Base-by-base conservation (phyloP, 352 stramenopile genomes). In the Globisporangium iwayamae region DNA sequence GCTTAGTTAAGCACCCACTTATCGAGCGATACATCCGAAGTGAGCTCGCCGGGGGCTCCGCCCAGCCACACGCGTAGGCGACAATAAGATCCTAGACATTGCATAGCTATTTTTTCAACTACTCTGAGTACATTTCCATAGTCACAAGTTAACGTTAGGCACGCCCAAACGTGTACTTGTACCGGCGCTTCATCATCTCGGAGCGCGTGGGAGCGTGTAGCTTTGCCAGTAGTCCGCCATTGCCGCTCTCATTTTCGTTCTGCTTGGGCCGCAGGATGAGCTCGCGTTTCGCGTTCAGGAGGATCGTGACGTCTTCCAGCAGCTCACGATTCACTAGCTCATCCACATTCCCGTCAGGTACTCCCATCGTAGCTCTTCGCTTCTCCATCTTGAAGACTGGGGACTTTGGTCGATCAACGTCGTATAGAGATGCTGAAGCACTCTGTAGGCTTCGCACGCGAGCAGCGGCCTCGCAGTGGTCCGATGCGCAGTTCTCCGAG, bases 101-200 rank as follows among this genome's bases (percentile, higher is more conserved):
- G 36, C 9, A 14, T 14, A 41, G 11, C 36, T 41, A 18, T 9
- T 36, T 5, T 36, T 36, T 36, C 1, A 36, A 36, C 32, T 36
- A 36, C 7, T 7, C 32, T 53, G 8, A 58, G 32, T 11, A 45
- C 56, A 41, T 62, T 43, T 22, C 6, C 9, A 55, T 2, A 25
- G n/a, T 32, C 32, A 28, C 25, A 46, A 39, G 28, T 4, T 34
- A 18, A n/a, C 3, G 11, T 20, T 56, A 60, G 10, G 18, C 34
- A 32, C 75, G 79, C 7, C 67, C 79, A 43, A 75, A 79, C 13
- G 73, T 81, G 56, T 86, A 85, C 59, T 73, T 71, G 55, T 72
- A 74, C 14, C 80, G 64, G 8, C 80, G 76, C 30, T 75, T 72
- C 74, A 89, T 89, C 78, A 87, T 86, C 52, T 87, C 72, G 2